Evolutionary conservation across 2,329 filamentous ascomycete species (phyloP).

Genomic region (Penicillium decumbens): DNA sequence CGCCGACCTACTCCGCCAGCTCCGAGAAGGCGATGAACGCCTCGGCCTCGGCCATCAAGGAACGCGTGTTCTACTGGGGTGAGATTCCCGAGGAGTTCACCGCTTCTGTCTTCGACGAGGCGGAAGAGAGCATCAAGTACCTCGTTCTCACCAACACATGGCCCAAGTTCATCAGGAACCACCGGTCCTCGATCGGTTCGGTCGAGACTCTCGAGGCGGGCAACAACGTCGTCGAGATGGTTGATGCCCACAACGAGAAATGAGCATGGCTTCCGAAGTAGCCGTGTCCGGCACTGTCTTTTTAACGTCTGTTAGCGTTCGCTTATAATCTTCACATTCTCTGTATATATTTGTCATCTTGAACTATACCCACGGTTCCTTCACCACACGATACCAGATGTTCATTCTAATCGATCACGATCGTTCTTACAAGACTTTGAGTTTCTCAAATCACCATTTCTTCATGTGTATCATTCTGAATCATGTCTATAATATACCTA

Average conservation of each 20-base stretch:
- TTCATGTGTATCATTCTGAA: not conserved
- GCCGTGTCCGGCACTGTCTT: not conserved
- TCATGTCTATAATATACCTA: not conserved
- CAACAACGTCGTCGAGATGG: not conserved
- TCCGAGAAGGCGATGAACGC: constrained; percentile 22
- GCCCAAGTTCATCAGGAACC: constrained; percentile 41
- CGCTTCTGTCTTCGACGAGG: constrained; percentile 54
- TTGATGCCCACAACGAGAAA: not conserved
- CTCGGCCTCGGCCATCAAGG: constrained; percentile 19
- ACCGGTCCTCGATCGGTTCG: constrained; percentile 4
- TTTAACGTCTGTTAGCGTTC: not conserved
- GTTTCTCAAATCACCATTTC: not conserved
- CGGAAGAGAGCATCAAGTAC: constrained; percentile 60
- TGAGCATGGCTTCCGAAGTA: not conserved
- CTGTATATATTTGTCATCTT: not conserved
- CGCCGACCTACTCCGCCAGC: constrained; percentile 17
- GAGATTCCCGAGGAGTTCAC: constrained; percentile 47
- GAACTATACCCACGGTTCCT: not conserved
- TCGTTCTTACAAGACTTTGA: not conserved
- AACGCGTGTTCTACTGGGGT: constrained; percentile 32
- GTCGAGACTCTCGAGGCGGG: constrained; percentile 1
- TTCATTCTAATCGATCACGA: not conserved
- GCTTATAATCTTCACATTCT: not conserved
- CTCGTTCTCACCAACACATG: constrained; percentile 66
- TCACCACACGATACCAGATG: not conserved